Evolutionary conservation across 306 rosid genomes (phyloP).

Genomic region (Rubus parviflorus): DNA sequence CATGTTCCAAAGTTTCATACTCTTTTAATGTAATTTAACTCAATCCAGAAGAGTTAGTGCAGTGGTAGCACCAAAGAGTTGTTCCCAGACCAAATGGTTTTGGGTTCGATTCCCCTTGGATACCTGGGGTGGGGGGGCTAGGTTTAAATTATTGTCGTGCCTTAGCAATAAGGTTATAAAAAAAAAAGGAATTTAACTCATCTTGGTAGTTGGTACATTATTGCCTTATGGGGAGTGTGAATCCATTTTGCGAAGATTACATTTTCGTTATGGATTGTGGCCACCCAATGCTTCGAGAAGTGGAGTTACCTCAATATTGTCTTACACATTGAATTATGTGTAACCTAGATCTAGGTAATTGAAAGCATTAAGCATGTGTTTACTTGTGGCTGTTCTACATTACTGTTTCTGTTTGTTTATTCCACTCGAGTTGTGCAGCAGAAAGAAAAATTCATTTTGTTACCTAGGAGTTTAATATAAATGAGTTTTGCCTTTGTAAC

Average conservation of each 20-base stretch:
- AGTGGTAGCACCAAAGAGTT: too few relatives aligned
- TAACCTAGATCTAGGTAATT: background rate
- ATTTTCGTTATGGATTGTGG: background rate
- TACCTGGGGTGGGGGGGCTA: too few relatives aligned
- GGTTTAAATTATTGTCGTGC: too few relatives aligned
- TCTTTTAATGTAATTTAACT: background rate
- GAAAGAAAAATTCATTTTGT: background rate
- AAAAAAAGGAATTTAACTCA: background rate
- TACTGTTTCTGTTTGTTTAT: background rate
- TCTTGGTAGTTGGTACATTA: background rate
- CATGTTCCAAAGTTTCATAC: background rate
- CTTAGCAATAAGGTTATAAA: too few relatives aligned
- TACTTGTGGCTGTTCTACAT: background rate
- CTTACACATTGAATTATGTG: background rate
- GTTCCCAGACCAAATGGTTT: too few relatives aligned
- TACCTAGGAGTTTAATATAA: background rate
- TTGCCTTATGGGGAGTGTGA: background rate
- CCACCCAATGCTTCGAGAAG: background rate
- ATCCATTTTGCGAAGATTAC: background rate
- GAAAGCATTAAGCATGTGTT: background rate
- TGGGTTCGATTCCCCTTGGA: too few relatives aligned
- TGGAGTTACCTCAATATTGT: background rate
- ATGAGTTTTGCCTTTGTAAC: background rate
- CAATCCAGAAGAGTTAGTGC: too few relatives aligned
- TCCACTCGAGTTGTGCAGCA: slow-evolving; percentile 5